Base-by-base conservation (phyloP, 306 rosid genomes). In the Pyrus pyrifolia region DNA sequence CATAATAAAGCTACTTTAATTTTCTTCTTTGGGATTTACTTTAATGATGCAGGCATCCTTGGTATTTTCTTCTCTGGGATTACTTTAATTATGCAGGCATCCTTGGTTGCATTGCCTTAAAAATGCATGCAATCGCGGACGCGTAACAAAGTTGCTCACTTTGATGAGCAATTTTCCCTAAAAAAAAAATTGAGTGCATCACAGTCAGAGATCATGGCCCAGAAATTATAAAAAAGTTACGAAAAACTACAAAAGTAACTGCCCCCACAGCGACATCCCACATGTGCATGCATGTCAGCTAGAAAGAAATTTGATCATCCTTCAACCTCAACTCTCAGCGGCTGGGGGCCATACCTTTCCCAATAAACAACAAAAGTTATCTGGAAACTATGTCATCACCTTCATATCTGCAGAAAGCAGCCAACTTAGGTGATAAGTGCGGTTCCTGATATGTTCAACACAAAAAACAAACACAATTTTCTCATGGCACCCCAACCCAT, bases 341-440 rank as follows among this genome's bases (percentile, higher is more conserved):
- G 62, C 62, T 58, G 19, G 18, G 11, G 49, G 8, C 70, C 79
- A 29, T 15, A 3, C 8, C 40, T 55, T 21, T 55, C 46, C 18
- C 29, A 59, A 29, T 42, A 25, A 31, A 29, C 46, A 7, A 38
- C 11, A n/a, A 55, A 78, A 71, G 68, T 46, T 2, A 18, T 8
- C n/a, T 4, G 45, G 71, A 18, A 38, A 62, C 71, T 53, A 65
- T 74, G 74, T 76, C 77, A 55, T 29, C 70, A 31, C 58, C 19
- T 76, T 67, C 3, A 38, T 18, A 42, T 25, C 19, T 59, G 22
- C 35, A 29, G 52, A 38, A 38, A 29, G 62, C 40, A 35, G 79
- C 53, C 81, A 68, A 68, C 51, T 8, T 23, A 4, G 72, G 66
- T 72, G 78, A 72, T 71, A 71, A 81, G 78, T 65, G 64, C 31